Evolutionary conservation across 805 yeast species (phyloP).

Genomic region (Starmerella scarabaei): DNA sequence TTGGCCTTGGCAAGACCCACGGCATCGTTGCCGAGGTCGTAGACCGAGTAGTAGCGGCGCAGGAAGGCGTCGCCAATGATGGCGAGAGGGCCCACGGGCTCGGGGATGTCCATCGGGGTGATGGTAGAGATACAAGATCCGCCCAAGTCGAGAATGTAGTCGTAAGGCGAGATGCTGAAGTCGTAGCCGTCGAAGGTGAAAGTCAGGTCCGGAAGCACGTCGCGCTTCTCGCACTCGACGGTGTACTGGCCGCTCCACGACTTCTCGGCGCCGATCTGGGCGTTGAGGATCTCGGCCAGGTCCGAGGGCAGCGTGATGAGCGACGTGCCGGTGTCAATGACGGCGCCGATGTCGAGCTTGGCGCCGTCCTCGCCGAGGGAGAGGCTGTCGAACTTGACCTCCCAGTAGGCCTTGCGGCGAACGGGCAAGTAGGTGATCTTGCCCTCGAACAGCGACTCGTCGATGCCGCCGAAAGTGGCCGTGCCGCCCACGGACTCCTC

Average conservation of each 20-base stretch:
- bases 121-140: slow-evolving; percentile 95
- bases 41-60: slow-evolving; percentile 86
- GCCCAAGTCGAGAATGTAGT: slow-evolving; percentile 84
- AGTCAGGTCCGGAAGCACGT: slow-evolving; percentile 76
- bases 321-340: slow-evolving; percentile 97
- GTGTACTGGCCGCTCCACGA: slow-evolving; percentile 96
- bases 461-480: slow-evolving; percentile 92
- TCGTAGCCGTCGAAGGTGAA: slow-evolving; percentile 81
- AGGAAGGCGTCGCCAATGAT: slow-evolving; percentile 95
- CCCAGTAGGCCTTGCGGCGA: slow-evolving; percentile 99
- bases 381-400: slow-evolving; percentile 82
- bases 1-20: slow-evolving; percentile 84
- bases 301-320: slow-evolving; percentile 89
- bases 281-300: slow-evolving; percentile 85
- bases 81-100: slow-evolving; percentile 92
- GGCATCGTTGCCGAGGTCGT: slow-evolving; percentile 79
- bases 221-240: slow-evolving; percentile 80
- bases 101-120: slow-evolving; percentile 95
- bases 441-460: slow-evolving; percentile 61
- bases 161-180: slow-evolving; percentile 79
- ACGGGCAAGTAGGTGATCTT: slow-evolving; percentile 92
- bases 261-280: slow-evolving; percentile 94
- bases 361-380: slow-evolving; percentile 90
- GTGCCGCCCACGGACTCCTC: slow-evolving; percentile 77
- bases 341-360: slow-evolving; percentile 80